Evolutionary conservation across 2,329 filamentous ascomycete species (phyloP).

Genomic region (Trichoderma sp.): DNA sequence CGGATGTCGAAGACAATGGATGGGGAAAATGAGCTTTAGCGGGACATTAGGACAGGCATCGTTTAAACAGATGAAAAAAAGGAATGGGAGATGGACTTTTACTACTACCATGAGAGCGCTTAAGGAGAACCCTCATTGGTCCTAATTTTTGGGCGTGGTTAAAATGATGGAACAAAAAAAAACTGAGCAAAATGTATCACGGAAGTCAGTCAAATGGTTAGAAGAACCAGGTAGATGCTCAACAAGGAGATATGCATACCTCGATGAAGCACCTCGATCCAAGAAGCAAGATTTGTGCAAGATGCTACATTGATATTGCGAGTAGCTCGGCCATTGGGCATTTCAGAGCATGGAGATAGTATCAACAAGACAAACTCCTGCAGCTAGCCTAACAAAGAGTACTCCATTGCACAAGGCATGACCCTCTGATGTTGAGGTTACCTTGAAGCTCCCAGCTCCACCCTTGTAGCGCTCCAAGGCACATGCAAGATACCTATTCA

Average conservation of each 20-base stretch:
- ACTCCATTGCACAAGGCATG: not conserved
- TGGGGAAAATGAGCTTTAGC: conserved; percentile 22
- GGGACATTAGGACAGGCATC: conserved; percentile 21
- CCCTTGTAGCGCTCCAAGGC: not conserved
- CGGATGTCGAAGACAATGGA: conserved; percentile 13
- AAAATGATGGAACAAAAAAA: not conserved
- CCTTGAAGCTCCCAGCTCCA: not conserved
- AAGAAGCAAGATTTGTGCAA: not conserved
- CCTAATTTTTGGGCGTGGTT: conserved; percentile 7
- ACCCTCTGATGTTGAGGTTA: not conserved
- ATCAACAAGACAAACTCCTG: not conserved
- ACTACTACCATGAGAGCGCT: conserved; percentile 10
- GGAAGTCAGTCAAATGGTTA: not conserved
- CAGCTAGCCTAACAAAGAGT: not conserved
- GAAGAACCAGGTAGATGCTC: not conserved
- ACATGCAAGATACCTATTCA: not conserved
- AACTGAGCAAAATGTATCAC: conserved; percentile 12
- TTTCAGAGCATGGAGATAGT: not conserved
- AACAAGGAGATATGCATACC: not conserved
- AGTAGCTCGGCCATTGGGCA: not conserved
- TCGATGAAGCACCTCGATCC: not conserved
- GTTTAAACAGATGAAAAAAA: conserved; percentile 23
- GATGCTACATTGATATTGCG: not conserved
- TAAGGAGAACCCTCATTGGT: not conserved
- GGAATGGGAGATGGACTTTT: conserved; percentile 19